phyloP scores from a whole-genome alignment of 2,329 filamentous ascomycete species.

The Trichophaea hybrida region DNA sequence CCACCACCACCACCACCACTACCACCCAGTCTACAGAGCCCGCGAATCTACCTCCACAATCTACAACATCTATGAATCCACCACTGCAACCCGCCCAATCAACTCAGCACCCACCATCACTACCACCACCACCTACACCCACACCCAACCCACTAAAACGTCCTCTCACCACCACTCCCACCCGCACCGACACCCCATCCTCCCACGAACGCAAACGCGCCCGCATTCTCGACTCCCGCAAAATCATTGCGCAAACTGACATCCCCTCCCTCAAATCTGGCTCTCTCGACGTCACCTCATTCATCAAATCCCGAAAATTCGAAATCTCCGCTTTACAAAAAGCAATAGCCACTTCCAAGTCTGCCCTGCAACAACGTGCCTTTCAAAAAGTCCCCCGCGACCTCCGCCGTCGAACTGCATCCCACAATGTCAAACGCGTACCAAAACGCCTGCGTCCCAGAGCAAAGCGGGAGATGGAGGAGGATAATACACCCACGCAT shows the following conservation, averaged over 20 bases:
- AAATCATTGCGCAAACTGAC: conserved; percentile 35
- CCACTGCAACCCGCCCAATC: too few relatives aligned
- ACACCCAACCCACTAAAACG: conserved; percentile 5
- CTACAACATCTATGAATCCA: too few relatives aligned
- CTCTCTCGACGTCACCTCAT: conserved; percentile 70
- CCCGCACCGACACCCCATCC: background rate
- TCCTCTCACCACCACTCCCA: background rate
- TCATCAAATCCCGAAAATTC: conserved; percentile 71
- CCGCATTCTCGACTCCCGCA: conserved; percentile 35
- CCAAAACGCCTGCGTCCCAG: conserved; percentile 59
- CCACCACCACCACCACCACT: too few relatives aligned
- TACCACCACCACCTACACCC: too few relatives aligned
- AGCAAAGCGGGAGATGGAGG: conserved; percentile 59
- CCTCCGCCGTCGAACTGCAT: conserved; percentile 74
- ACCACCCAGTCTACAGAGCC: too few relatives aligned
- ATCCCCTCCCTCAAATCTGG: conserved; percentile 44
- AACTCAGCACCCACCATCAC: background rate
- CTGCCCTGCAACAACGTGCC: conserved; percentile 47
- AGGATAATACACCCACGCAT: conserved; percentile 80
- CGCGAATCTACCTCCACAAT: too few relatives aligned
- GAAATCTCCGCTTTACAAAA: conserved; percentile 76
- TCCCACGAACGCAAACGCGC: conserved; percentile 25
- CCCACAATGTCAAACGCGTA: conserved; percentile 85
- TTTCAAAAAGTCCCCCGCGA: conserved; percentile 83
- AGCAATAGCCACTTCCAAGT: conserved; percentile 63